Base-by-base conservation (phyloP, 148 eudicot species). In the Silene conica region DNA sequence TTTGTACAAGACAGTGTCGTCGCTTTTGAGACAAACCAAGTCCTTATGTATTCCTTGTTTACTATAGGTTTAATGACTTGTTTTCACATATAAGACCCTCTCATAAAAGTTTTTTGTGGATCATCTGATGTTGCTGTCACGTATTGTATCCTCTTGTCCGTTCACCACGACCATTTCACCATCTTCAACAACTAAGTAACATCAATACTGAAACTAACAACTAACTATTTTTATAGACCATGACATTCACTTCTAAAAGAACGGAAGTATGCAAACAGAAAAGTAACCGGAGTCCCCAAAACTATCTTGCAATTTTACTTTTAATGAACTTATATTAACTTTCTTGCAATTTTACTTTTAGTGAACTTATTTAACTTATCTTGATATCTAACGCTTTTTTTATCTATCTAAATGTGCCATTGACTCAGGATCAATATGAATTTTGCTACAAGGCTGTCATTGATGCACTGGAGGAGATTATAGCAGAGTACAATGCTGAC, bases 381-480 rank as follows among this genome's bases (percentile, higher is more conserved):
- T 52, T 2, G 23, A 8, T 34, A 20, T 45, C 31, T 16, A 20
- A 11, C 62, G 16, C 45, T 45, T 66, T 8, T 12, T 34, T 54
- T 38, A 38, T 38, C 43, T 22, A 74, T 48, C 26, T 41, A 21
- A 61, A 52, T 74, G 28, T 71, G 38, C 25, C 70, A 26, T 64
- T 72, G 11, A 60, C 58, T 41, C 71, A 95, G 98, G 97, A 92
- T 38, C 98, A 95, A 79, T 92, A 86, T 71, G 31, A 72, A 66
- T 95, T 86, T 85, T 87, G 97, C 88, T 89, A 87, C 58, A 78
- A 84, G 78, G 93, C 78, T 4, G 80, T 95, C 65, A 72, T 87
- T 67, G 96, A 95, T 76, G 92, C 85, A 87, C 82, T 95, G 72
- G 85, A 87, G 82, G 92, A 89, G 79, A 89, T 92, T 73, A 72